These are phyloP conservation scores for Acanthamoeba healyi DNA, from an alignment of 208 protist species.

Conservation along the genomic window DNA sequence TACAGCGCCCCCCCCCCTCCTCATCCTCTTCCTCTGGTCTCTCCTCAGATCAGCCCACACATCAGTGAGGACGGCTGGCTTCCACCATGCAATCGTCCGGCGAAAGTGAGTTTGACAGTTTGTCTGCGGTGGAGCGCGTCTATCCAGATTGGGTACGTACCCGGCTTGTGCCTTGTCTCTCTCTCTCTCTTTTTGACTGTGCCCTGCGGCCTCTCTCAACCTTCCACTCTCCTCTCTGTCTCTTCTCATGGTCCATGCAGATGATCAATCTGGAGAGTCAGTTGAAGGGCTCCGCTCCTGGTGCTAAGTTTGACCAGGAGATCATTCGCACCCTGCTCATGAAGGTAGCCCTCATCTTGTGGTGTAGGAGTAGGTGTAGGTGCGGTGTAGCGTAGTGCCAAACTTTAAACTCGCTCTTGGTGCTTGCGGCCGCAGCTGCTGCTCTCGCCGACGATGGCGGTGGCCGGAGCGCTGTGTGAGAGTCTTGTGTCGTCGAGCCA, in stretches of 20 bases:
- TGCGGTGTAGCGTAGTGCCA: too few relatives aligned
- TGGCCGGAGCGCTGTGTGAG: slow-evolving; percentile 27
- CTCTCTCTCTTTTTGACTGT: neutral
- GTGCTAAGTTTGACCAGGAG: neutral
- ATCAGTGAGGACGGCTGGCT: too few relatives aligned
- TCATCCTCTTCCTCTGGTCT: too few relatives aligned
- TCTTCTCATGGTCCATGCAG: neutral
- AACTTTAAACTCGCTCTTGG: too few relatives aligned
- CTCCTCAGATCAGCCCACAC: too few relatives aligned
- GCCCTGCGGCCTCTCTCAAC: too few relatives aligned
- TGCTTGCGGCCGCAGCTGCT: neutral
- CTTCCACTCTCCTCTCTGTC: neutral
- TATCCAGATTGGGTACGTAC: neutral
- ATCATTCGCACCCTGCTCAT: neutral
- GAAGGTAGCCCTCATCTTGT: neutral
- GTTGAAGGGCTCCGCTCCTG: neutral
- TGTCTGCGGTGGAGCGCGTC: neutral
- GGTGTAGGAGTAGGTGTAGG: neutral
- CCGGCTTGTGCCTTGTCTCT: too few relatives aligned
- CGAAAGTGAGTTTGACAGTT: neutral
- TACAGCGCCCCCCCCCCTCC: too few relatives aligned
- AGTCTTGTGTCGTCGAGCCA: slow-evolving; percentile 12
- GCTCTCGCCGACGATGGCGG: slow-evolving; percentile 2
- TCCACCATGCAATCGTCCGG: neutral
- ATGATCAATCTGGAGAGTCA: neutral